Conservation (phyloP, 1,284 basidiomycete genomes). For the Cutaneotrichosporon sp. region DNA sequence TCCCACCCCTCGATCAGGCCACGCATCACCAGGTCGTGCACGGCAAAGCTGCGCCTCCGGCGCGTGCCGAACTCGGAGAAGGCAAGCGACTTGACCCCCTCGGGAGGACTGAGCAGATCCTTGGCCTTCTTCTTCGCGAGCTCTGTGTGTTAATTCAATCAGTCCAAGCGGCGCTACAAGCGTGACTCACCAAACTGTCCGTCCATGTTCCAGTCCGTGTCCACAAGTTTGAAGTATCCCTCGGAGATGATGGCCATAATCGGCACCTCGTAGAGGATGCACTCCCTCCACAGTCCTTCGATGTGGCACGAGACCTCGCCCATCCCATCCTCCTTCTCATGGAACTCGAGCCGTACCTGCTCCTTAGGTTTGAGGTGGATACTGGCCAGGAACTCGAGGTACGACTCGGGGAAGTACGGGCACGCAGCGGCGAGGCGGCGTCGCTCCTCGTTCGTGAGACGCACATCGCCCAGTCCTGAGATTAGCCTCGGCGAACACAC, state of each 20-base stretch:
- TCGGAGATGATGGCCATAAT: slow-evolving; percentile 70
- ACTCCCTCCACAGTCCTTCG: slow-evolving; percentile 75
- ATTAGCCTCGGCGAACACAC: no score
- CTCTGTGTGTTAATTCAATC: slow-evolving; percentile 44
- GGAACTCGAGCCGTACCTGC: slow-evolving; percentile 70
- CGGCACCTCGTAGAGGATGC: slow-evolving; percentile 94
- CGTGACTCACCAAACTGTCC: slow-evolving; percentile 59
- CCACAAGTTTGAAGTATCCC: slow-evolving; percentile 57
- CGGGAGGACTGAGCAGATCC: slow-evolving; percentile 55
- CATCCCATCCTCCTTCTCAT: slow-evolving; percentile 40
- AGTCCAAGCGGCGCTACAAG: neutral
- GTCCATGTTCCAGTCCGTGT: slow-evolving; percentile 76
- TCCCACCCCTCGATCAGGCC: slow-evolving; percentile 63
- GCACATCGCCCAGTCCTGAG: slow-evolving; percentile 63
- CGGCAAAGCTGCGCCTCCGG: slow-evolving; percentile 70
- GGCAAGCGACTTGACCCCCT: slow-evolving; percentile 56
- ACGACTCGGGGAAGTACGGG: slow-evolving; percentile 68
- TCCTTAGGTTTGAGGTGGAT: slow-evolving; percentile 71
- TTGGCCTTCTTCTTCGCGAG: slow-evolving; percentile 67
- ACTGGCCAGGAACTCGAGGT: slow-evolving; percentile 67
- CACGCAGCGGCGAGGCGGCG: slow-evolving; percentile 65
- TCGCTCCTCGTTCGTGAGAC: slow-evolving; percentile 61
- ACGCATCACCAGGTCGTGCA: slow-evolving; percentile 73
- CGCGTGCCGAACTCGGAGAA: slow-evolving; percentile 95
- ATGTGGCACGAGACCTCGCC: slow-evolving; percentile 73